These are phyloP conservation scores for Colletotrichum musicola DNA, from an alignment of 2,329 filamentous ascomycete genomes.

Conservation along the genomic window DNA sequence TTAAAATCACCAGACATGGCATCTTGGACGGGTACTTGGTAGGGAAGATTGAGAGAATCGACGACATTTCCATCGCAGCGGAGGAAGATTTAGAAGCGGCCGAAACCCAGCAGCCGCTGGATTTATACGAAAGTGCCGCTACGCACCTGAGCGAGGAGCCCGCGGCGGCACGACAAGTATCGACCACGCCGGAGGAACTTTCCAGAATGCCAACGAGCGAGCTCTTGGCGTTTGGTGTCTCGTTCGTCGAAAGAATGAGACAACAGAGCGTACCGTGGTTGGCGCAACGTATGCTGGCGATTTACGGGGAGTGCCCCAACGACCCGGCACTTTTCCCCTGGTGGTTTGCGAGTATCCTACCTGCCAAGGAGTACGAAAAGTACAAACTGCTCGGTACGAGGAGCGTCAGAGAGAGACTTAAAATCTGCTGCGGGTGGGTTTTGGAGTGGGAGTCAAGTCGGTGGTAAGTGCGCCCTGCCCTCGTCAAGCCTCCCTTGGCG, in stretches of 20 bases:
- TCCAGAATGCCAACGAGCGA: slow-evolving; percentile 76
- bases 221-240: slow-evolving; percentile 73
- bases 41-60: slow-evolving; percentile 80
- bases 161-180: background rate
- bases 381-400: slow-evolving; percentile 79
- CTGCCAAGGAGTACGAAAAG: slow-evolving; percentile 82
- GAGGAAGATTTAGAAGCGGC: slow-evolving; percentile 82
- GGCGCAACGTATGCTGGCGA: slow-evolving; percentile 75
- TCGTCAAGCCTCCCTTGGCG: slow-evolving; percentile 1
- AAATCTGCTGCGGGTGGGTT: slow-evolving; percentile 86
- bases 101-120: slow-evolving; percentile 62
- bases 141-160: slow-evolving; percentile 32
- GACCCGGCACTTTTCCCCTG: slow-evolving; percentile 86
- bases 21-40: slow-evolving; percentile 82
- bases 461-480: slow-evolving; percentile 69
- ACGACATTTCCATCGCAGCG: slow-evolving; percentile 84
- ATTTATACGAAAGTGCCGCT: slow-evolving; percentile 27
- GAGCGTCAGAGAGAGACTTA: slow-evolving; percentile 84
- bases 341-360: slow-evolving; percentile 89
- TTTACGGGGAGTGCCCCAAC: slow-evolving; percentile 82
- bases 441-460: slow-evolving; percentile 75
- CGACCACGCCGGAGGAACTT: slow-evolving; percentile 51
- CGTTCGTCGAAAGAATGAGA: slow-evolving; percentile 79
- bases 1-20: slow-evolving; percentile 75
- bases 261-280: slow-evolving; percentile 80